Evolutionary conservation across 2,329 filamentous ascomycete genomes (phyloP).

Genomic region (Hypomyces rosellus): DNA sequence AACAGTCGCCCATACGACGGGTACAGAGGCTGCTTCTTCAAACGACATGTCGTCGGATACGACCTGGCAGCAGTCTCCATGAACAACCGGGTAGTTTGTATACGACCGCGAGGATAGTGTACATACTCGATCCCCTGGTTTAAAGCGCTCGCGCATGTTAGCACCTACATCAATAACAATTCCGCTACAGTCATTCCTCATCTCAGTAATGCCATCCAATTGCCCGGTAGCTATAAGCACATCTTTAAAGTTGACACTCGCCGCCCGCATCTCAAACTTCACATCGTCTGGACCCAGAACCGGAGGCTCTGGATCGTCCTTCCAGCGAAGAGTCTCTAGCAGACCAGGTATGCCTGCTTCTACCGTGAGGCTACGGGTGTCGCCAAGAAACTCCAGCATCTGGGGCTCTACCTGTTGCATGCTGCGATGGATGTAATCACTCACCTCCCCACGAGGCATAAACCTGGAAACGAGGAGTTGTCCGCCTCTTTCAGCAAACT

Average conservation of each 20-base stretch:
- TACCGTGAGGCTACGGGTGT: slow-evolving; percentile 8
- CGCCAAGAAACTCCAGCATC: slow-evolving; percentile 7
- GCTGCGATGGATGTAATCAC: slow-evolving; percentile 6
- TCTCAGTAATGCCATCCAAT: slow-evolving; percentile 19
- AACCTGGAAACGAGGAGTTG: slow-evolving; percentile 15
- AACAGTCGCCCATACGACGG: slow-evolving; percentile 4
- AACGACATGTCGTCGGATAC: slow-evolving; percentile 1
- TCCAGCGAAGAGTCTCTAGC: slow-evolving; percentile 15
- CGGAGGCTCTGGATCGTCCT: slow-evolving; percentile 11
- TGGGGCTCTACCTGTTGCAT: slow-evolving; percentile 1
- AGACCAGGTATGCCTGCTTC: slow-evolving; percentile 14
- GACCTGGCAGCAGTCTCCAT: neutral
- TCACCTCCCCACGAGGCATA: slow-evolving; percentile 4
- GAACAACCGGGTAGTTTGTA: slow-evolving; percentile 2
- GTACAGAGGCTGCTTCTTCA: slow-evolving; percentile 5
- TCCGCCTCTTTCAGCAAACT: slow-evolving; percentile 12
- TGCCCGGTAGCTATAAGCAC: slow-evolving; percentile 30
- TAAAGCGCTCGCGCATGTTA: slow-evolving; percentile 18
- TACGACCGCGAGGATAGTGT: slow-evolving; percentile 2
- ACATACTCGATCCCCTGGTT: slow-evolving; percentile 12
- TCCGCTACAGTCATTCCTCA: slow-evolving; percentile 30
- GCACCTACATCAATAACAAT: slow-evolving; percentile 24
- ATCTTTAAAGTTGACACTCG: slow-evolving; percentile 31
- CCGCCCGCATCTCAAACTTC: slow-evolving; percentile 13
- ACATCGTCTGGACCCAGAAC: slow-evolving; percentile 14